phyloP scores from a whole-genome alignment of 495 filamentous ascomycete species.

The Hypoxylon rickii region DNA sequence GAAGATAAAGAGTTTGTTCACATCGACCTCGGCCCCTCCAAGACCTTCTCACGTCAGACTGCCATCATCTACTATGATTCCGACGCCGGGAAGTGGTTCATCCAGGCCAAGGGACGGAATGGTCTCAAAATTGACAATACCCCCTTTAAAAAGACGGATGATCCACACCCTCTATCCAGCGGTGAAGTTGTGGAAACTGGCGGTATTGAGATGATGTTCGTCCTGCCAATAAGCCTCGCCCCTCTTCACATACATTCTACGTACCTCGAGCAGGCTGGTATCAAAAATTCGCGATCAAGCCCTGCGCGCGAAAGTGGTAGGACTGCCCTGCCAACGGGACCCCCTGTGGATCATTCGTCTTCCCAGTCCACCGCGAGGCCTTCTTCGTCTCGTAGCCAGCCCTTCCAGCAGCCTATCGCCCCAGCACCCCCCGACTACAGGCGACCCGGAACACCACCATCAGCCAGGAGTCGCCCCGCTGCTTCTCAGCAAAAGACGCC shows the following conservation, averaged over 20 bases:
- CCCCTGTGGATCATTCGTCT: constrained; percentile 47
- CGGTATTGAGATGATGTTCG: constrained; percentile 97
- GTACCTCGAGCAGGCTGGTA: constrained; percentile 57
- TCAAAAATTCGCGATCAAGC: constrained; percentile 35
- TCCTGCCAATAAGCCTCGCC: constrained; percentile 69
- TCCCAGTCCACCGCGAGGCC: constrained; percentile 33
- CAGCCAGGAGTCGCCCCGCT: constrained; percentile 43
- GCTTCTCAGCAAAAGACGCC: constrained; percentile 49
- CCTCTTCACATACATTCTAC: constrained; percentile 59
- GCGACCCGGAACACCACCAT: constrained; percentile 69
- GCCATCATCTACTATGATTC: constrained; percentile 82
- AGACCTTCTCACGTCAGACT: constrained; percentile 87
- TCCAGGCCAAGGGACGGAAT: constrained; percentile 87
- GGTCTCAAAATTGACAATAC: constrained; percentile 79
- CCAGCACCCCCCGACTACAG: constrained; percentile 72
- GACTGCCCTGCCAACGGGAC: constrained; percentile 50
- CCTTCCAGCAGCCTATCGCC: constrained; percentile 60
- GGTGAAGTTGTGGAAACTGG: constrained; percentile 89
- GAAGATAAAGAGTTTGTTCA: constrained; percentile 62
- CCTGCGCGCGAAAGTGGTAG: constrained; percentile 37
- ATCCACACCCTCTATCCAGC: constrained; percentile 64
- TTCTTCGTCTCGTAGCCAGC: constrained; percentile 32
- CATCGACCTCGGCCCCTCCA: constrained; percentile 92
- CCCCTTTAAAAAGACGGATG: constrained; percentile 61
- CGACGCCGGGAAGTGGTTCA: constrained; percentile 71